A percentile compares a stretch with the other conserved stretches of the same genome.
Conservation (phyloP, 495 filamentous ascomycete species). For the Penicillium malachiteum region DNA sequence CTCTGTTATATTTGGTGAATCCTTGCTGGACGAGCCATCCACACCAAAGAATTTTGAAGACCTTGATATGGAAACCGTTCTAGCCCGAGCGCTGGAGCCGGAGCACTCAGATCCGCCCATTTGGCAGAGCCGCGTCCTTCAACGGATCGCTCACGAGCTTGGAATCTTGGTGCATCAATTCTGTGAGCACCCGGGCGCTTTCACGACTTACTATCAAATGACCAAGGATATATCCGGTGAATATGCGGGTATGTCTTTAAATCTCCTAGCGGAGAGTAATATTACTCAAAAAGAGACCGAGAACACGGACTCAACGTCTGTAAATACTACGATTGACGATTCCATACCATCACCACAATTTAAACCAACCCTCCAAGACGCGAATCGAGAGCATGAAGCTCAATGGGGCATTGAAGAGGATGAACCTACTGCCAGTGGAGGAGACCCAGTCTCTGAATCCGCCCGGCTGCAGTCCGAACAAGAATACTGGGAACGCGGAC, state of each 20-base stretch:
- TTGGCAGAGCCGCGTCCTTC: conserved; percentile 77
- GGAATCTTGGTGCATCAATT: conserved; percentile 80
- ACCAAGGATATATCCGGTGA: conserved; percentile 41
- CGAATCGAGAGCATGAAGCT: conserved; percentile 51
- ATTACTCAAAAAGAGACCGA: conserved; percentile 12
- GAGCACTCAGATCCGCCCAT: conserved; percentile 45
- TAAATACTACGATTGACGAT: conserved; percentile 21
- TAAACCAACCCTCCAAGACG: conserved; percentile 43
- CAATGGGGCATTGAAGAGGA: conserved; percentile 72
- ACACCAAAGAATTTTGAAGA: conserved; percentile 1
- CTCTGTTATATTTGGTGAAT: conserved; percentile 83
- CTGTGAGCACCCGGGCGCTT: conserved; percentile 76
- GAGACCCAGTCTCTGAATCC: conserved; percentile 34
- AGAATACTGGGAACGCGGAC: conserved; percentile 85
- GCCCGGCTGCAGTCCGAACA: conserved; percentile 43
- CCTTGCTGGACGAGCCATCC: conserved; percentile 49
- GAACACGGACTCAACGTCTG: conserved; percentile 16
- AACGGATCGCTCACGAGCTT: conserved; percentile 82
- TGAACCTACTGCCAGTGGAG: conserved; percentile 17
- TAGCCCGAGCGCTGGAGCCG: conserved; percentile 35
- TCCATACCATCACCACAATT: conserved; percentile 44
- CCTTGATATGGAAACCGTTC: conserved; percentile 32
- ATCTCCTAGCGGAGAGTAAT: conserved; percentile 29
- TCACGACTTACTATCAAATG: conserved; percentile 66
- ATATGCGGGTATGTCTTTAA: conserved; percentile 55